Conservation (phyloP, 225 moss, liverwort and hornwort species). For the Thuidium tamariscinum region DNA sequence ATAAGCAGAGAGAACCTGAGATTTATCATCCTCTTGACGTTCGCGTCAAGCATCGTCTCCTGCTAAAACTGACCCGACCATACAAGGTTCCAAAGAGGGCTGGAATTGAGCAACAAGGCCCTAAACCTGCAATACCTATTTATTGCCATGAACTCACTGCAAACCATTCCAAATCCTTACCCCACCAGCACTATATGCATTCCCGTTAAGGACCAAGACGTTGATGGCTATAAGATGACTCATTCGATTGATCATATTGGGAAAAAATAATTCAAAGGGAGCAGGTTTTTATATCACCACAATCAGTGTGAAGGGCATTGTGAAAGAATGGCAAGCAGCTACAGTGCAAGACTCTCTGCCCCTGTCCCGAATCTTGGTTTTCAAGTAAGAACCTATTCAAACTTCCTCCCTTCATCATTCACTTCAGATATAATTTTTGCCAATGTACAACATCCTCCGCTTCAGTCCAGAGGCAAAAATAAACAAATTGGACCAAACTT, state of each 20-base stretch:
- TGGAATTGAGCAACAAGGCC: background rate
- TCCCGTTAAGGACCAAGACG: background rate
- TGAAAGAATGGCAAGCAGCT: background rate
- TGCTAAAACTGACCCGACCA: background rate
- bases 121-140: background rate
- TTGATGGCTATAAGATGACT: background rate
- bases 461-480: background rate
- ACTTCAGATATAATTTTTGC: background rate
- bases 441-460: background rate
- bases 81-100: background rate
- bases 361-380: background rate
- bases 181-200: background rate
- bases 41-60: background rate
- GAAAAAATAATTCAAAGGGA: background rate
- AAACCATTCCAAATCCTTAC: background rate
- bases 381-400: background rate
- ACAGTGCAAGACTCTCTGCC: background rate
- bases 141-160: background rate
- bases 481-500: background rate
- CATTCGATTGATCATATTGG: background rate
- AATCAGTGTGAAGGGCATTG: background rate
- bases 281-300: background rate
- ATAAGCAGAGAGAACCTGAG: background rate
- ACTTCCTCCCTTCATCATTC: background rate
- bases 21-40: background rate